Evolutionary conservation across 2,329 filamentous ascomycete genomes (phyloP), one percentile per base, ranked within the genome.

Genomic region (Fusarium nygamai): DNA sequence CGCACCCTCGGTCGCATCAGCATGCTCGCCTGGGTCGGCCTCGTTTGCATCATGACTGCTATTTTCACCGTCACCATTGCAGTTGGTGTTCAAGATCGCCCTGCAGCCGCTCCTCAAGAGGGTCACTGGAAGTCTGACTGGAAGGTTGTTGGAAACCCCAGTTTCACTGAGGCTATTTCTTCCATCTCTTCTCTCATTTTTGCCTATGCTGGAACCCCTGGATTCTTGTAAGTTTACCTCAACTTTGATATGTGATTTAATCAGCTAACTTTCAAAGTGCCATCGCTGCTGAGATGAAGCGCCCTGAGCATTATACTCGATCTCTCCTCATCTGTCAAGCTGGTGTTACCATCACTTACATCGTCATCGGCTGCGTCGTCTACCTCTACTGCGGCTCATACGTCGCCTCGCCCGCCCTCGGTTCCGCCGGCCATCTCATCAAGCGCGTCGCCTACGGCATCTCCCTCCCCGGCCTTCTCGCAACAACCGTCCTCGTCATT

Each of bases 301-400:
- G 81, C 10, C 81, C 81, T 2, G 56, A 56, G 3, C 64, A 77
- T 14, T 82, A 80, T 20, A 80, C 76, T 0, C 74, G 79, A 1
- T 60, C 75, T 1, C 65, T 82, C 5, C 24, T 81, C 4, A 51
- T 80, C 10, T 80, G 77, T 64, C 78, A 72, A 69, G 60, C 20
- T 61, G 79, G 65, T 2, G 75, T 84, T 3, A 76, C 81, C 1
- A 44, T 81, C 20, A 81, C 80, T 24, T 84, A 84, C 27, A 58
- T 80, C 16, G 64, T 79, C 17, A 81, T 85, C n/a, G 79, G 79
- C 11, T 71, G 80, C 5, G 83, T 86, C 0, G 82, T 87, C 6
- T 87, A 87, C 77, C 81, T 83, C 38, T 87, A 80, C 75, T 86
- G 84, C 68, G 86, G 86, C 0, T 84, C 83, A 0, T 86, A 83